These are phyloP conservation scores for Coemansia sp. DNA, from an alignment of 192 early-diverging fungal genomes.

Conservation along the genomic window DNA sequence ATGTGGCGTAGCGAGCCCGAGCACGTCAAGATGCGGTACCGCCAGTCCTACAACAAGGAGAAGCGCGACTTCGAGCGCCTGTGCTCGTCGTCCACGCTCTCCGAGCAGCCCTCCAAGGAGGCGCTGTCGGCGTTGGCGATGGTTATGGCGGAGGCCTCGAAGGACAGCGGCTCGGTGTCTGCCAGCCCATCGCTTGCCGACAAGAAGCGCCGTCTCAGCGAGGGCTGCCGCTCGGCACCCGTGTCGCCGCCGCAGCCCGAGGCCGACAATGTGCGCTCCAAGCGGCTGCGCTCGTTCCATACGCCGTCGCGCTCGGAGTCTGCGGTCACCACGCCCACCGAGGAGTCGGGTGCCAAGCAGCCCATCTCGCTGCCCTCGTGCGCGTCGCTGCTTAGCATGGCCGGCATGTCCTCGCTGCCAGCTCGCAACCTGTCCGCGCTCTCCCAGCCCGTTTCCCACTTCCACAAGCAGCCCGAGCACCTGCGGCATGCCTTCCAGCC, in stretches of 20 bases:
- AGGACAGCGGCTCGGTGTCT: constrained; percentile 8
- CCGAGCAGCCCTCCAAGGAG: constrained; percentile 42
- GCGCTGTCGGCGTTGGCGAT: constrained; percentile 42
- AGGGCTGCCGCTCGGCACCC: constrained; percentile 44
- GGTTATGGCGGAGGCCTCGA: constrained; percentile 33
- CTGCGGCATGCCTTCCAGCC: constrained; percentile 13
- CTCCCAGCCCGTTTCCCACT: background rate
- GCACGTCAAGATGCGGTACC: constrained; percentile 56
- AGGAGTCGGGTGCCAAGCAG: constrained; percentile 1
- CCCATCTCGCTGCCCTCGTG: constrained; percentile 49
- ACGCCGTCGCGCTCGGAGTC: constrained; percentile 27
- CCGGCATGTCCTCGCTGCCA: constrained; percentile 22
- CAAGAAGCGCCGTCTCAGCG: constrained; percentile 48
- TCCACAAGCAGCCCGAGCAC: constrained; percentile 18
- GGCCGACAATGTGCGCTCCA: constrained; percentile 25
- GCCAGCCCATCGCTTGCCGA: constrained; percentile 10
- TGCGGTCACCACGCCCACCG: constrained; percentile 16
- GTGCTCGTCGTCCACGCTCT: constrained; percentile 46
- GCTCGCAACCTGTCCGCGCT: constrained; percentile 4
- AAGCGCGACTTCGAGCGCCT: constrained; percentile 56
- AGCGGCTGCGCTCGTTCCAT: constrained; percentile 42
- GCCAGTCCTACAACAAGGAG: constrained; percentile 55
- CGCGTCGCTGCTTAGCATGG: constrained; percentile 51
- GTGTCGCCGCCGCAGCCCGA: constrained; percentile 41
- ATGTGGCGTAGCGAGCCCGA: constrained; percentile 58